Base-by-base conservation (phyloP, 2,329 filamentous ascomycete species). In the Cladosporium velox region DNA sequence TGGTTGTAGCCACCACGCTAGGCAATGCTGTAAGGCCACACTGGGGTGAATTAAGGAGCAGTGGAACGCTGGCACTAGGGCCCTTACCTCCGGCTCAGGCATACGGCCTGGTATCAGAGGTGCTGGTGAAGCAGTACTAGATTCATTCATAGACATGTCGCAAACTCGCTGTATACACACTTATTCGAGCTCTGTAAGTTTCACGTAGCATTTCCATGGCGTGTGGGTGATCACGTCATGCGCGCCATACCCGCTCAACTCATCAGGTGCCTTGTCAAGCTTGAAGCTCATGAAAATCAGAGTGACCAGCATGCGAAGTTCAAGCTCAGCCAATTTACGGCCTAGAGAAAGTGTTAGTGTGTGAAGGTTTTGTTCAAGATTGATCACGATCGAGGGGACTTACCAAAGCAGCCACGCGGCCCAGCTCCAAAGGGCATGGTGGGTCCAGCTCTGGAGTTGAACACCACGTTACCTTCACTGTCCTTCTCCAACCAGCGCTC, bases 401-500 rank as follows among this genome's bases (percentile, higher is more conserved):
- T 65, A 75, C 78, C 79, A 65, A 76, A 76, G 66, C 79, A 81
- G 1, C 76, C 78, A 6, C 79, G 67, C 24, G 72, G 70, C 1
- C 79, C 80, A 2, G 73, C 73, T 0, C 78, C 77, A 67, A 81
- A 81, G 1, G 73, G 70, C 41, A 77, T 64, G 7, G 61, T 64
- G 30, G 79, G 78, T 12, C 80, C 70, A 4, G 78, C 75, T 38
- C 72, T 69, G 1, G 73, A 52, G 67, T 80, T 75, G 67, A 79
- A 81, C 1, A 66, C 69, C 15, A 74, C 70, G 14, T 71, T 67
- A 1, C 72, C 75, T 6, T 70, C 44, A 12, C 70, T 69, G 12
- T 76, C 71, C 5, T 44, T 67, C 1, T 68, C 70, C 4, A 83
- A 70, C 81, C 80, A 82, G 47, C 80, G 72, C 64, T 77, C 73